Evolutionary conservation across 805 yeast species (phyloP), one percentile per base, ranked within the genome.

Genomic region (Lachancea mirantina): DNA sequence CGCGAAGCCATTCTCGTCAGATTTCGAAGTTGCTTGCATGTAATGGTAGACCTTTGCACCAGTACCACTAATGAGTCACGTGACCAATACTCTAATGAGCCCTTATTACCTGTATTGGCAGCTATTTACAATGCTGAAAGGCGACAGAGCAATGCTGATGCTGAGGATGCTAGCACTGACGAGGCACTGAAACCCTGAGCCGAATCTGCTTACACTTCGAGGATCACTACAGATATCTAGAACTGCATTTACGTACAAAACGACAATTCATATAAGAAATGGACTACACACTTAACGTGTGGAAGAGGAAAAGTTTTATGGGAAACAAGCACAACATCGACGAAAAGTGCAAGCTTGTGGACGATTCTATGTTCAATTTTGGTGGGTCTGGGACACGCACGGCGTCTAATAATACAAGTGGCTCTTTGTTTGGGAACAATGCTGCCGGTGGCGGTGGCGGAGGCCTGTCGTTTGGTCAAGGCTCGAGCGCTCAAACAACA

Each of bases 351-450:
- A 23, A 8, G n/a, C 16, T 11, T 8, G 24, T 8, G 4, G 17
- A 10, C 23, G 34, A 11, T 9, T 23, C 10, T 22, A 45, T 46
- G 50, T 43, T 46, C 36, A 42, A 36, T 29, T 48, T 46, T 33
- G 48, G 48, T 13, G 36, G 39, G 23, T 49, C 55, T 30, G 57
- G 57, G 8, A 35, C 39, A 10, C 37, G 30, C 16, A 28, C 47
- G n/a, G 37, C 46, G 3, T 34, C 48, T 8, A 13, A 44, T 19
- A 19, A 45, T 10, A 32, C 27, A 16, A 30, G 34, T 14, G 40
- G 39, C 5, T 20, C 43, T 10, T 38, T 60, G 19, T 62, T 64
- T 47, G 69, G 70, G 6, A 39, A 44, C 30, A 47, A 39, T n/a
- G 52, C 23, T 28, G 38, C 32, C 25, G 37, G 30, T 32, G 36